These are phyloP conservation scores for Flaveria linearis DNA, from an alignment of 129 eudicot species.

Conservation along the genomic window DNA sequence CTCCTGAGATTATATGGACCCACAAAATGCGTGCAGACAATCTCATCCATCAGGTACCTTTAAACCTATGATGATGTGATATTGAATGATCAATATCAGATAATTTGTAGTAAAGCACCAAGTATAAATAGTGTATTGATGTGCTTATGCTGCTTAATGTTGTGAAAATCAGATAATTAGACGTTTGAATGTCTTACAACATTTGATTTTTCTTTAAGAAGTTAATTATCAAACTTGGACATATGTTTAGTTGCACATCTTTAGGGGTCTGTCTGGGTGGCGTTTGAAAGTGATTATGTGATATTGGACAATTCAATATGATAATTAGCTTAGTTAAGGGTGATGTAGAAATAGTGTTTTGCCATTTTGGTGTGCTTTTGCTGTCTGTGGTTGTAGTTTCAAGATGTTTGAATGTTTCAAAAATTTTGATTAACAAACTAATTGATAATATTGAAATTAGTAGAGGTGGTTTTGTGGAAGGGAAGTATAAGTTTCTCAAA, in stretches of 20 bases:
- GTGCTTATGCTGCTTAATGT: background rate
- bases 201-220: background rate
- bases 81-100: background rate
- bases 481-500: background rate
- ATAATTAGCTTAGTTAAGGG: background rate
- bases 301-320: background rate
- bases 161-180: conserved; percentile 1
- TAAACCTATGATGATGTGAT: conserved; percentile 1
- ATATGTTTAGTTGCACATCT: conserved; percentile 4
- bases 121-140: background rate
- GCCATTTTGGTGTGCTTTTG: background rate
- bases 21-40: conserved; percentile 99
- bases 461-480: background rate
- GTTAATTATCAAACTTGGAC: background rate
- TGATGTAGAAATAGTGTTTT: background rate
- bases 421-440: background rate
- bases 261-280: background rate
- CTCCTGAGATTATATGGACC: conserved; percentile 99
- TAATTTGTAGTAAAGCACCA: background rate
- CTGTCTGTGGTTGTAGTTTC: background rate
- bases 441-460: background rate
- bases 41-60: conserved; percentile 79
- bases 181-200: background rate
- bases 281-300: background rate
- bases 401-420: background rate